Base-by-base conservation (phyloP, 352 stramenopile species). In the Peronospora tabacina region DNA sequence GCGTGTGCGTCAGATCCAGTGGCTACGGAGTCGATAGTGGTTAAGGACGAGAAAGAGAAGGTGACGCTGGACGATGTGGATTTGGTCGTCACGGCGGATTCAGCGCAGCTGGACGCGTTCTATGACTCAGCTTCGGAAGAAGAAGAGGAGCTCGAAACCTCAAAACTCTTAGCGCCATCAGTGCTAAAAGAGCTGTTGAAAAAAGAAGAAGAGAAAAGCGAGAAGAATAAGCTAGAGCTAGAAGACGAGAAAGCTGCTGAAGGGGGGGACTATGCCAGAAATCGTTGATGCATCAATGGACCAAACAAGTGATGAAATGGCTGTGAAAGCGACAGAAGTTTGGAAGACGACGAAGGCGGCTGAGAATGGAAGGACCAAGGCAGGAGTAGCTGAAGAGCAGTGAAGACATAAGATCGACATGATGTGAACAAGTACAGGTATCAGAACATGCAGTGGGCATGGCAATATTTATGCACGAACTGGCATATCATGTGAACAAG, bases 51-150 rank as follows among this genome's bases (percentile, higher is more conserved):
- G 6, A 50, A 63, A 7, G 48, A 57, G 1, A 39, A 58, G 7
- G 72, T 83, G 59, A 82, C 72, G 22, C 62, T 90, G 30, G 80
- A 90, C 30, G 76, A 74, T 9, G 72, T 90, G 28, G 80, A 90
- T 29, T 53, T 90, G 17, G 60, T 90, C 5, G 75, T 90, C 26
- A 69, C 66, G 28, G 70, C 74, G 0, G 73, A 90, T 33, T 54
- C 61, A 2, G 64, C 71, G 0, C 73, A 86, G 32, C 35, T 90
- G 17, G 62, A 82, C n/a, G 75, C 75, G 24, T 90, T 90, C 47
- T 90, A 90, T 50, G 74, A 84, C n/a, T 76, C 74, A 1, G 70
- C 66, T 6, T 71, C 66, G 32, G 70, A 82, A 12, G 63, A 71
- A 19, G 54, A 63, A 16, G 58, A 58, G 16, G 32, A 60, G 34